Conservation (phyloP, 805 yeast species). For the Kodamaea kaohsiungensis region DNA sequence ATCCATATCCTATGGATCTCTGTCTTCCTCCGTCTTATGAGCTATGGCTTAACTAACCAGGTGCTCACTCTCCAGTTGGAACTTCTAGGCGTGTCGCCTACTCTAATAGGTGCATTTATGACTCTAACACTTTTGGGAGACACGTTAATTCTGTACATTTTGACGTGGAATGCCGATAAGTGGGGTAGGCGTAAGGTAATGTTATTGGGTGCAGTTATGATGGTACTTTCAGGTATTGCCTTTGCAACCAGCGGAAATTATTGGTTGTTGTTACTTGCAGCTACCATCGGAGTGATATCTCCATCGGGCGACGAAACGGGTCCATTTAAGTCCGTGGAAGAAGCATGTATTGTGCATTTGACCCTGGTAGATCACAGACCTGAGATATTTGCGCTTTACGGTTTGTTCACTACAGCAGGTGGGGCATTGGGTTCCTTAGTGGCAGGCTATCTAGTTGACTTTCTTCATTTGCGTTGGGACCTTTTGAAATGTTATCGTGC, state of each 20-base stretch:
- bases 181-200: conserved; percentile 70
- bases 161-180: conserved; percentile 76
- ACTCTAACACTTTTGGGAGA: conserved; percentile 80
- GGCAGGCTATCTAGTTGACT: conserved; percentile 62
- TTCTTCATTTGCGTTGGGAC: conserved; percentile 34
- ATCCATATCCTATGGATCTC: conserved; percentile 65
- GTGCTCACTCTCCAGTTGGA: conserved; percentile 68
- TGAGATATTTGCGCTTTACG: conserved; percentile 73
- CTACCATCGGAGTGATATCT: conserved; percentile 81
- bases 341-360: conserved; percentile 76
- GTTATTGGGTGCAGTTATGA: conserved; percentile 61
- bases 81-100: conserved; percentile 53
- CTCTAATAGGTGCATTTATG: conserved; percentile 76
- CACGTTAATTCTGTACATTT: conserved; percentile 62
- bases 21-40: conserved; percentile 67
- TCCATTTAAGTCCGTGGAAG: conserved; percentile 85
- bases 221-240: conserved; percentile 65
- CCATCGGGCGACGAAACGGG: conserved; percentile 92
- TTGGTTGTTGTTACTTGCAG: conserved; percentile 61
- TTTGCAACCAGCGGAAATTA: conserved; percentile 61
- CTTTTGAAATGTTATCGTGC: conserved; percentile 50
- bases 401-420: conserved; percentile 68
- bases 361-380: conserved; percentile 67
- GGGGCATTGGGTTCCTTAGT: conserved; percentile 69
- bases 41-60: conserved; percentile 81